Conservation (phyloP, 2,329 filamentous ascomycete species). For the Mycogone perniciosa region DNA sequence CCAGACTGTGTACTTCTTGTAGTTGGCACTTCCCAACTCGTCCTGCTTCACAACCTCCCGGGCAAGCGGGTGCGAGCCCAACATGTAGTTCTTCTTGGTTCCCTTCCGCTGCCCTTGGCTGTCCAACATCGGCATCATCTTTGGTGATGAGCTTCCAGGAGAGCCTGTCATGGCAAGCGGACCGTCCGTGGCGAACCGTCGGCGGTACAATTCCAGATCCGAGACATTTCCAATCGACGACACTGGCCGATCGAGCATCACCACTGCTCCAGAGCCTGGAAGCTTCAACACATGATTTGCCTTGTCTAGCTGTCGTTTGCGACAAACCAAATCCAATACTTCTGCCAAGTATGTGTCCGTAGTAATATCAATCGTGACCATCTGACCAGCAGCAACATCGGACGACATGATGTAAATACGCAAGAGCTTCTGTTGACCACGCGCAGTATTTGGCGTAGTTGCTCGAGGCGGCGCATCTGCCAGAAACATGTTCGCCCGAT, state of each 20-base stretch:
- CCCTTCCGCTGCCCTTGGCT: constrained; percentile 39
- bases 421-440: constrained; percentile 64
- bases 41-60: constrained; percentile 56
- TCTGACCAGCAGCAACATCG: constrained; percentile 65
- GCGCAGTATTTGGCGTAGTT: constrained; percentile 37
- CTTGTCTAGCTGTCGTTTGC: constrained; percentile 72
- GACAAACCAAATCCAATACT: constrained; percentile 71
- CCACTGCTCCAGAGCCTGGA: constrained; percentile 65
- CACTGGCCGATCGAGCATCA: constrained; percentile 70
- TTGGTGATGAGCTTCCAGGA: constrained; percentile 64
- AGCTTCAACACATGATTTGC: constrained; percentile 73
- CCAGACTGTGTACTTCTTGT: constrained; percentile 74
- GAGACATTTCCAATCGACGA: constrained; percentile 69
- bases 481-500: constrained; percentile 46
- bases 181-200: constrained; percentile 69
- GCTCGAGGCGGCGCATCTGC: constrained; percentile 51
- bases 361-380: constrained; percentile 67
- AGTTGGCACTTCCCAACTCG: constrained; percentile 51
- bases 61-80: constrained; percentile 60
- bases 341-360: constrained; percentile 80
- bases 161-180: constrained; percentile 62
- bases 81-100: constrained; percentile 45
- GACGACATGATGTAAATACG: constrained; percentile 65
- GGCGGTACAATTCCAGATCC: constrained; percentile 68
- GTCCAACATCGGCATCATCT: constrained; percentile 50